Evolutionary conservation across 257 asterid species (phyloP), one percentile per base, ranked within the genome.

Genomic region (Voacanga thouarsii): DNA sequence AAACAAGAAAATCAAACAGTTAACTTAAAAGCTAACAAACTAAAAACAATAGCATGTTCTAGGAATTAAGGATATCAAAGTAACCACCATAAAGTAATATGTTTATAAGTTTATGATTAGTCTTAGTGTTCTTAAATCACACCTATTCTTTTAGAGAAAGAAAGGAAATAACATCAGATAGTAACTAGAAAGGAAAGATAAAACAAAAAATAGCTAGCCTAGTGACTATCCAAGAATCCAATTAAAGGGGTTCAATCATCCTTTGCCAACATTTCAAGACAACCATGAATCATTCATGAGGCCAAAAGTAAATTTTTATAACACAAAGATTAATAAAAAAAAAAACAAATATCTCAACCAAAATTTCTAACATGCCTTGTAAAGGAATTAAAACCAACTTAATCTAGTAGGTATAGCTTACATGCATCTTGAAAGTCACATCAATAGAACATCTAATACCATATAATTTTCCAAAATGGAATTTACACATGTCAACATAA

Each of bases 1-100:
- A 79, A 51, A 68, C 37, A 80, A 43, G 66, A 68, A 56, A 43
- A 76, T 82, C 61, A 80, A 72, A 30, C 7, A 71, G 74, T 23
- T 43, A 75, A 66, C 49, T 64, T 57, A 18, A 37, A 73, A 14
- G 14, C 37, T 24, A 56, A 59, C 61, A 19, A 6, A 65, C n/a
- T 2, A 24, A 14, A 37, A 30, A 33, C 12, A 33, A 33, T 14
- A 15, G 0, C n/a, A 64, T 19, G n/a, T n/a, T n/a, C n/a, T n/a
- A 28, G 53, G 70, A 30, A 18, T 28, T 39, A 21, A 64, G 14
- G 37, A 26, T 14, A 65, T 65, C 24, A 33, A 65, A 16, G 24
- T 55, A 65, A 65, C 21, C 16, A 33, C 16, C 49, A 65, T 19
- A 9, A 16, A 65, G 70, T 1, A 28, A 49, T 65, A 65, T 28